Conservation (phyloP, 495 filamentous ascomycete species). For the Daldinia caldariorum region DNA sequence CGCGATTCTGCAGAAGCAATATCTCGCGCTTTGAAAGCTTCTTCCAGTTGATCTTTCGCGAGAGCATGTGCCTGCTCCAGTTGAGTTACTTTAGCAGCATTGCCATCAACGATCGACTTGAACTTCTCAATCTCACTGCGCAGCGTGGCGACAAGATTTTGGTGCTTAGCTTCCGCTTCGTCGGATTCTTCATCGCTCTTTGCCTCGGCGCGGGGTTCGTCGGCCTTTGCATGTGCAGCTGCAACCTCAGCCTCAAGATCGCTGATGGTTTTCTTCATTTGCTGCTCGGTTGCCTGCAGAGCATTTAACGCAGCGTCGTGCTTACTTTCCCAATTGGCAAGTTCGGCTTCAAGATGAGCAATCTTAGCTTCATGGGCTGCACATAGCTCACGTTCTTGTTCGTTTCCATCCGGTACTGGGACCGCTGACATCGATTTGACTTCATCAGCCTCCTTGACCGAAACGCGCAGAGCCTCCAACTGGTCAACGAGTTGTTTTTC, state of each 20-base stretch:
- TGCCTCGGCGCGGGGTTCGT: slow-evolving; percentile 43
- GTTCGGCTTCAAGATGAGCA: slow-evolving; percentile 75
- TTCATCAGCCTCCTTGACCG: slow-evolving; percentile 57
- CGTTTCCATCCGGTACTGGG: slow-evolving; percentile 19
- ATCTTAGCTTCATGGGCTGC: slow-evolving; percentile 70
- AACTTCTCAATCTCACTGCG: slow-evolving; percentile 82
- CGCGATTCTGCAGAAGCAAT: slow-evolving; percentile 56
- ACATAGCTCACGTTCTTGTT: slow-evolving; percentile 49
- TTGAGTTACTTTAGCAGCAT: slow-evolving; percentile 69
- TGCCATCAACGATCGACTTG: slow-evolving; percentile 72
- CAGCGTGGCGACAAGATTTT: slow-evolving; percentile 71
- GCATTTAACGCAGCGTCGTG: slow-evolving; percentile 76
- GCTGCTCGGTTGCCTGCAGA: slow-evolving; percentile 76
- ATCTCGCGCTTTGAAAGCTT: slow-evolving; percentile 59
- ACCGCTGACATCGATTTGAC: slow-evolving; percentile 20
- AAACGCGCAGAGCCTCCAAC: slow-evolving; percentile 71
- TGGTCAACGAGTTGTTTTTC: slow-evolving; percentile 78
- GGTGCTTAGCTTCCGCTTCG: slow-evolving; percentile 62
- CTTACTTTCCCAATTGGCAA: slow-evolving; percentile 76
- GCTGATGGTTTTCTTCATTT: slow-evolving; percentile 74
- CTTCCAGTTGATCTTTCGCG: slow-evolving; percentile 66
- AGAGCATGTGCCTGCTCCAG: slow-evolving; percentile 71
- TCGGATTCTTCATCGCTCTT: slow-evolving; percentile 49
- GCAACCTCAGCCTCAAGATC: slow-evolving; percentile 71
- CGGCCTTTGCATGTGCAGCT: slow-evolving; percentile 51